A percentile compares a stretch with the other conserved stretches of the same genome.
These are phyloP conservation scores for Fusarium euwallaceae DNA, from an alignment of 2,329 filamentous ascomycete genomes.

Conservation along the genomic window DNA sequence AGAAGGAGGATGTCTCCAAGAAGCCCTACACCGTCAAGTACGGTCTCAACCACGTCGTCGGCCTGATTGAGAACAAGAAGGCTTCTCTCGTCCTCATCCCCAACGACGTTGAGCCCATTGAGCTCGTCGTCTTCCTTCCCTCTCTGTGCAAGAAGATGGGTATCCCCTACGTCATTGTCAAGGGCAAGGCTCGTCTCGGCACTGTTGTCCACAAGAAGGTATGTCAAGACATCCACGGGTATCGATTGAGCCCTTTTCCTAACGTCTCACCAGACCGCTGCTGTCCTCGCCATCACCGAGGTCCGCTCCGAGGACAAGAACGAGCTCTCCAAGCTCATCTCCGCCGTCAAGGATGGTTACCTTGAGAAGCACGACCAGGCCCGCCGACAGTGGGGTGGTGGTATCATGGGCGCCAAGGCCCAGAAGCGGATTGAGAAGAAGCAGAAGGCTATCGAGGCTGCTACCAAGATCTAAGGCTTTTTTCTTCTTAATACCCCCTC, in stretches of 20 bases:
- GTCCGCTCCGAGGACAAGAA: constrained; percentile 98
- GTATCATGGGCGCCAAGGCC: constrained; percentile 99
- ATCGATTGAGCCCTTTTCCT: constrained; percentile 34
- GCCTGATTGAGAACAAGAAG: constrained; percentile 99
- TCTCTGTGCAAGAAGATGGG: constrained; percentile 99
- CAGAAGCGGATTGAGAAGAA: constrained; percentile 83
- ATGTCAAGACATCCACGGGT: constrained; percentile 36
- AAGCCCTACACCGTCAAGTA: constrained; percentile 99
- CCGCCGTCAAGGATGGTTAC: constrained; percentile 98
- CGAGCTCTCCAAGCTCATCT: constrained; percentile 96
- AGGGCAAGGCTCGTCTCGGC: constrained; percentile 99
- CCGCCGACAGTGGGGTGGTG: constrained; percentile 97
- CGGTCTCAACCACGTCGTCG: constrained; percentile 99
- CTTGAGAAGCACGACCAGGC: constrained; percentile 93
- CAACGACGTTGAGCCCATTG: constrained; percentile 99
- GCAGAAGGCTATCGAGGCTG: constrained; percentile 91
- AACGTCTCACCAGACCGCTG: constrained; percentile 82
- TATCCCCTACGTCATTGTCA: constrained; percentile 98
- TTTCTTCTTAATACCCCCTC: constrained; percentile 54
- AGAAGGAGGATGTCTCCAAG: constrained; percentile 99
- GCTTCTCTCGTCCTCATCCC: constrained; percentile 97
- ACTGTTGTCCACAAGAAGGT: constrained; percentile 99
- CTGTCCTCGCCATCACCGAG: constrained; percentile 95
- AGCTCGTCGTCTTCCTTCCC: constrained; percentile 98
- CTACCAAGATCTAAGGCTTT: constrained; percentile 92